phyloP scores from a whole-genome alignment of 805 yeast species.

The Wickerhamomyces mucosus region DNA sequence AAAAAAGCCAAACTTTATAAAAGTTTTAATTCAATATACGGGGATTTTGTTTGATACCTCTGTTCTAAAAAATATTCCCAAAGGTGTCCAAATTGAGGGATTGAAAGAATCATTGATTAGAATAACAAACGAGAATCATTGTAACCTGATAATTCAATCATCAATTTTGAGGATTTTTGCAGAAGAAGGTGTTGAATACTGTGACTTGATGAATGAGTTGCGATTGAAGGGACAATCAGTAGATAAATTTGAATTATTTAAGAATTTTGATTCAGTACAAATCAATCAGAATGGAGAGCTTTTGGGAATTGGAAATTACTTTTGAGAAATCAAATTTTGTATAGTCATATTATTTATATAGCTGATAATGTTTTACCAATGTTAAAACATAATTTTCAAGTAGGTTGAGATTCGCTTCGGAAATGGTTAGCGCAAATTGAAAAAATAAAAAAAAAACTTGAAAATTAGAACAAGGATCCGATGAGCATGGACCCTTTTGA shows the following conservation, averaged over 20 bases:
- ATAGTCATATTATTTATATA: no score
- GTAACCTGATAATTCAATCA: constrained; percentile 42
- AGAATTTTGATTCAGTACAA: not conserved
- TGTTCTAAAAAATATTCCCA: constrained; percentile 57
- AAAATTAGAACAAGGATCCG: no score
- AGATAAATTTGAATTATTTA: not conserved
- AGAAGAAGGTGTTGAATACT: constrained; percentile 35
- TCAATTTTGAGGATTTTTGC: constrained; percentile 47
- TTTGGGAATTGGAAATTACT: not conserved
- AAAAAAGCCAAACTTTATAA: constrained; percentile 66
- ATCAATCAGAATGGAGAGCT: not conserved
- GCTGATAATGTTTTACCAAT: no score
- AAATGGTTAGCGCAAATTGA: no score
- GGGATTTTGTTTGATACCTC: constrained; percentile 60
- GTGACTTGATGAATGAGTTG: constrained; percentile 21
- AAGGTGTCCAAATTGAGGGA: constrained; percentile 52
- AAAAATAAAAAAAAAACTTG: no score
- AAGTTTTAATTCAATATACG: constrained; percentile 59
- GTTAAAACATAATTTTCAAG: no score
- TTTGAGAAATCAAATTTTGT: not conserved
- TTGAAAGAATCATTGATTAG: constrained; percentile 49
- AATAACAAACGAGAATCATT: constrained; percentile 55
- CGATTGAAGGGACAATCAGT: constrained; percentile 23
- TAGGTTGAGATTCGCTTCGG: no score
- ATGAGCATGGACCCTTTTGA: no score